Evolutionary conservation across 768 basidiomycete species (phyloP).

Genomic region (Rhizopogon sp.): DNA sequence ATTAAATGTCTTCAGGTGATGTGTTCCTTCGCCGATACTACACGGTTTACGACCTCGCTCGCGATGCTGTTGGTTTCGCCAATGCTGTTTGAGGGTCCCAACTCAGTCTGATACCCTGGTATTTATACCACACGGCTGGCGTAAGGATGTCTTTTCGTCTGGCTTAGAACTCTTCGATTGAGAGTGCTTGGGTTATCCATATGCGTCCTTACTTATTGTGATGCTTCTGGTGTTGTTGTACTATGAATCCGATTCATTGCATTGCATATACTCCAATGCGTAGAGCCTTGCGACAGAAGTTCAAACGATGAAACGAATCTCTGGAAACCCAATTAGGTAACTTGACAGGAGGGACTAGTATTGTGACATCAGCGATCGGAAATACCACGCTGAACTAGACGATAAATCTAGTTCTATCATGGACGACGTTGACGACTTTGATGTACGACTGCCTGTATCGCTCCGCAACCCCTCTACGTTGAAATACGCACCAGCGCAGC

Average conservation of each 20-base stretch:
- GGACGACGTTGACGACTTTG: neutral
- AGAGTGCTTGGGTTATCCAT: neutral
- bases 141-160: neutral
- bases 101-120: neutral
- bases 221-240: neutral
- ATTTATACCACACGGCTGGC: neutral
- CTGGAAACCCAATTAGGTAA: neutral
- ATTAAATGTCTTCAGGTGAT: conserved; percentile 46
- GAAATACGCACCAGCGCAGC: neutral
- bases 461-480: neutral
- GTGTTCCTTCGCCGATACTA: conserved; percentile 89
- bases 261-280: neutral
- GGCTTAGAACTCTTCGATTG: neutral
- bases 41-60: conserved; percentile 83
- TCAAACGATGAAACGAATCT: no score
- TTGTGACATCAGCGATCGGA: no score
- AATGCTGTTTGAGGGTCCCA: conserved; percentile 23
- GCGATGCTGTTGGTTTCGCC: conserved; percentile 83
- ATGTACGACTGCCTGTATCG: neutral
- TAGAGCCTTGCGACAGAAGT: no score
- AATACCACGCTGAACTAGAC: no score
- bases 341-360: neutral
- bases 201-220: neutral
- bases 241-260: neutral
- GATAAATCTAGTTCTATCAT: neutral